phyloP scores from a whole-genome alignment of 768 basidiomycete species.

The Boletus pseudo-olivaceus region DNA sequence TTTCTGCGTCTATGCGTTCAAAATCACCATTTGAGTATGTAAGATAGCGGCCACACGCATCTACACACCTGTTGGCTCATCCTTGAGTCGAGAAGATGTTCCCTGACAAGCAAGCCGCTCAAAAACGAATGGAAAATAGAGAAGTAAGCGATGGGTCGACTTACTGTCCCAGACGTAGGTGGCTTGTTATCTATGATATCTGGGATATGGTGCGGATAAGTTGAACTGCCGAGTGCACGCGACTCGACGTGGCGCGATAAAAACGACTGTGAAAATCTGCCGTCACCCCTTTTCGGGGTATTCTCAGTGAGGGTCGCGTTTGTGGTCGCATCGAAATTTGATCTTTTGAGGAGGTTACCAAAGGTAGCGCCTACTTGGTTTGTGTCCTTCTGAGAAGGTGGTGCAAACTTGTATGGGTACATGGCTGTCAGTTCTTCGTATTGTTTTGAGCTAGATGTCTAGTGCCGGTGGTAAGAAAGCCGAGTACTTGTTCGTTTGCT shows the following conservation, averaged over 20 bases:
- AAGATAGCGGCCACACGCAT: conserved; percentile 7
- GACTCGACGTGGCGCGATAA: conserved; percentile 13
- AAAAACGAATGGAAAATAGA: no score
- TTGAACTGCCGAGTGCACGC: conserved; percentile 4
- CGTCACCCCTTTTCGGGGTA: conserved; percentile 4
- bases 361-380: conserved; percentile 4
- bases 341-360: conserved; percentile 6
- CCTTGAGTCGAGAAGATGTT: conserved; percentile 2
- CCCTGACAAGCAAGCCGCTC: conserved; percentile 4
- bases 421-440: conserved; percentile 2
- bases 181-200: conserved; percentile 7
- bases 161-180: conserved; percentile 3
- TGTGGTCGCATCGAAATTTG: neutral
- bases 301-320: conserved; percentile 11
- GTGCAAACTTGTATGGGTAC: conserved; percentile 19
- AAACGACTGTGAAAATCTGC: conserved; percentile 6
- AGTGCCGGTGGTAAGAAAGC: neutral
- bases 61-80: conserved; percentile 23
- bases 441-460: no score
- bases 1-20: conserved; percentile 17
- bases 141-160: neutral
- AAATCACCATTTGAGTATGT: neutral
- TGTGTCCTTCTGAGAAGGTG: conserved; percentile 8
- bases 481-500: neutral
- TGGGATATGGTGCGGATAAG: conserved; percentile 1